phyloP scores from a whole-genome alignment of 768 basidiomycete genomes.

The Rhodocollybia butyracea region DNA sequence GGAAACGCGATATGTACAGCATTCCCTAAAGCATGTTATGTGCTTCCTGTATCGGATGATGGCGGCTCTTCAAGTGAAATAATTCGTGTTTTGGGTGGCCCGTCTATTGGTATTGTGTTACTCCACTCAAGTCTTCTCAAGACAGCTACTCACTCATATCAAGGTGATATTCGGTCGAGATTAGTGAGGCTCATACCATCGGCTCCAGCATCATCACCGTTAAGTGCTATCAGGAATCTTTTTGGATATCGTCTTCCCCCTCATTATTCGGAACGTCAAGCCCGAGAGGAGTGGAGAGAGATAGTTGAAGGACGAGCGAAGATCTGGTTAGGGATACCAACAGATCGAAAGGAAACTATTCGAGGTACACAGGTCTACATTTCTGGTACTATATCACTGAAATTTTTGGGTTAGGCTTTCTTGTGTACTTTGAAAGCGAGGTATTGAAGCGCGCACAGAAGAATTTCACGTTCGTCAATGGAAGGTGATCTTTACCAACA shows the following conservation, averaged over 20 bases:
- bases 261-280: constrained; percentile 64
- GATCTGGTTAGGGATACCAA: constrained; percentile 84
- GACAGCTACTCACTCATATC: not conserved
- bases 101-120: constrained; percentile 62
- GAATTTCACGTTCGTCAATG: constrained; percentile 90
- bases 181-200: constrained; percentile 84
- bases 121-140: constrained; percentile 12
- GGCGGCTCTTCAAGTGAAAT: constrained; percentile 96
- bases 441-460: constrained; percentile 88
- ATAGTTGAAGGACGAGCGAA: constrained; percentile 84
- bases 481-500: constrained; percentile 48
- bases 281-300: constrained; percentile 87
- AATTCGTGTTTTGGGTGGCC: constrained; percentile 84
- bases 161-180: constrained; percentile 87
- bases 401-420: constrained; percentile 60
- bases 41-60: constrained; percentile 92
- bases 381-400: not conserved
- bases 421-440: constrained; percentile 90
- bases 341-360: constrained; percentile 88
- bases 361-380: constrained; percentile 50
- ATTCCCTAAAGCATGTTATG: constrained; percentile 74
- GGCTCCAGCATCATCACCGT: constrained; percentile 52
- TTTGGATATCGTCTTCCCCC: constrained; percentile 79
- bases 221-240: constrained; percentile 72
- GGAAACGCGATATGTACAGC: constrained; percentile 89